Evolutionary conservation across 75 land plant species (phyloP), one percentile per base, ranked within the genome.

Genomic region (Selaginella tamariscina): DNA sequence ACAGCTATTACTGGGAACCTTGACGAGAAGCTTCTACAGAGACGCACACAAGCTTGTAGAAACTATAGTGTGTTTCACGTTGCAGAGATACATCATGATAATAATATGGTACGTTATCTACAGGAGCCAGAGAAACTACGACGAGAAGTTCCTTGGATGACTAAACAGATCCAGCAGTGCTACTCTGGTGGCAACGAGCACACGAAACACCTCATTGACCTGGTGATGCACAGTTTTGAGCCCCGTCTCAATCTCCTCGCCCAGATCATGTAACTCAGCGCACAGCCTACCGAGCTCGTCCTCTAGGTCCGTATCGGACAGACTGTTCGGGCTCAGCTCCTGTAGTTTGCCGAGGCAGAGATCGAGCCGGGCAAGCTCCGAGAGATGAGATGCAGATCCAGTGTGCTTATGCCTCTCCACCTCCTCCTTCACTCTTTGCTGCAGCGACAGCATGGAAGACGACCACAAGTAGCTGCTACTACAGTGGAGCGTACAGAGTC

Each of bases 151-250:
- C 23, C 44, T 30, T 65, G 1, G 23, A 1, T 13, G 70, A 63
- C 91, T 79, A 0, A 88, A 77, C 65, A 81, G 81, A 60, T 77
- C 71, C 21, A 88, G 91, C 86, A 85, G 74, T 2, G 83, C 82
- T 67, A 86, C 82, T 27, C 91, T 80, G 0, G 88, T 82, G 0
- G 65, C 55, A 11, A 88, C 62, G 71, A 88, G 76, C 65, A 85
- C 71, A 39, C 82, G 75, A 64, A 88, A 88, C 57, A 88, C 81
- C 30, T 68, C 66, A 33, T 81, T 83, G 22, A 85, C 84, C 65
- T 73, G 74, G 67, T 85, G 78, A 11, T 83, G 63, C 8, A 88
- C 75, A 30, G 49, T 44, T 65, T 79, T 84, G 13, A 83, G 33
- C 1, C 84, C 91, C 30, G 71, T 23, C 2, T 75, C 68, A 15